phyloP scores from a whole-genome alignment of 352 stramenopile genomes.

The Phytopythium litorale region DNA sequence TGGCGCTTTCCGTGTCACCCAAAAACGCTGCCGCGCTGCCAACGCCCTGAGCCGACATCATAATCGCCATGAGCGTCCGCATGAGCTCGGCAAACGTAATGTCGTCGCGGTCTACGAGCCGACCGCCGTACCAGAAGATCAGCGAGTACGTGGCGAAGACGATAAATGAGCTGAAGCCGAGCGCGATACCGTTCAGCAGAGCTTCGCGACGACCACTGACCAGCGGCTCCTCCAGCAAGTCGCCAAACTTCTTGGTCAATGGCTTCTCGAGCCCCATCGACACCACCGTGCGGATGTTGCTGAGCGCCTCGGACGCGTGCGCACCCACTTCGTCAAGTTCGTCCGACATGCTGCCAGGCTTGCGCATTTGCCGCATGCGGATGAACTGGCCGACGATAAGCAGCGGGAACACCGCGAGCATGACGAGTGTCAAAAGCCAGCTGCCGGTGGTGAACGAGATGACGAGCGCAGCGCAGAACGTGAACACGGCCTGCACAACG shows the following conservation, averaged over 20 bases:
- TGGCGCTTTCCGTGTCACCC: slow-evolving; percentile 33
- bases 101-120: slow-evolving; percentile 25
- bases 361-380: slow-evolving; percentile 14
- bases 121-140: slow-evolving; percentile 55
- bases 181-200: slow-evolving; percentile 27
- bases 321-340: slow-evolving; percentile 28
- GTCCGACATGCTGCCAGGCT: slow-evolving; percentile 12
- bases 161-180: slow-evolving; percentile 67
- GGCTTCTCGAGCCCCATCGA: slow-evolving; percentile 24
- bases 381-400: slow-evolving; percentile 40
- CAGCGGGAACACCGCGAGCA: slow-evolving; percentile 57
- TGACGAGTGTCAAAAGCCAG: slow-evolving; percentile 55
- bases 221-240: slow-evolving; percentile 10
- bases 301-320: slow-evolving; percentile 35
- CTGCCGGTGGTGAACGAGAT: slow-evolving; percentile 46
- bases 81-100: slow-evolving; percentile 47
- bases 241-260: slow-evolving; percentile 9
- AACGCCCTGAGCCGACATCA: slow-evolving; percentile 41
- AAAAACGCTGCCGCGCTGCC: slow-evolving; percentile 21
- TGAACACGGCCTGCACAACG: slow-evolving; percentile 44
- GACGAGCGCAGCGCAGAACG: slow-evolving; percentile 31
- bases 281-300: slow-evolving; percentile 39
- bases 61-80: slow-evolving; percentile 45
- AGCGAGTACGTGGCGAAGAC: slow-evolving; percentile 38
- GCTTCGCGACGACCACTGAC: slow-evolving; percentile 17